These are phyloP conservation scores for Fusarium sacchari DNA, from an alignment of 2,329 filamentous ascomycete genomes.

Conservation along the genomic window DNA sequence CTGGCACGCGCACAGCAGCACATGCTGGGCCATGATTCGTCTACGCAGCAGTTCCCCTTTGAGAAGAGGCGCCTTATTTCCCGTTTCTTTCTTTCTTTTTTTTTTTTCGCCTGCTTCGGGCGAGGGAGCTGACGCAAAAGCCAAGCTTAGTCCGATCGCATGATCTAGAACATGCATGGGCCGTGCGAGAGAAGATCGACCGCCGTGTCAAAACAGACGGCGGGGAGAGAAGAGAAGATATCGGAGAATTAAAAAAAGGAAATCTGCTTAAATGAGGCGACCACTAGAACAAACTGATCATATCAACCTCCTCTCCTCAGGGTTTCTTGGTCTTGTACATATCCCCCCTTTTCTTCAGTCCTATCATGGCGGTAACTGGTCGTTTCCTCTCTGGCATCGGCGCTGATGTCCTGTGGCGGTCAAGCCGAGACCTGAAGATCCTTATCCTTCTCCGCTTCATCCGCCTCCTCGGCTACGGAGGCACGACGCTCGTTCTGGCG, in stretches of 20 bases:
- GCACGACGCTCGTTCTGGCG: constrained; percentile 34
- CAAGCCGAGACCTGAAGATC: constrained; percentile 34
- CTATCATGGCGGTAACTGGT: background rate
- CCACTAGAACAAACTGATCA: background rate
- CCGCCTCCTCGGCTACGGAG: constrained; percentile 35
- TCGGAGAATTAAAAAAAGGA: background rate
- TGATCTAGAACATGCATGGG: constrained; percentile 2
- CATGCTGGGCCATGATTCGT: constrained; percentile 8
- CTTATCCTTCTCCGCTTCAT: constrained; percentile 34
- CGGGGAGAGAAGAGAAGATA: background rate
- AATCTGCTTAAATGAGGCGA: background rate
- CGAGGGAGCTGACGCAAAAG: background rate
- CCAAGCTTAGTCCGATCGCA: background rate
- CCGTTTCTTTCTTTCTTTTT: background rate
- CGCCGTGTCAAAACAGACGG: background rate
- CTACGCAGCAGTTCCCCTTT: background rate
- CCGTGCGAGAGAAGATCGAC: constrained; percentile 2
- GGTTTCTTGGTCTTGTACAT: background rate
- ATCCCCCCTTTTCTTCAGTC: background rate
- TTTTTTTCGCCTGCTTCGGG: background rate
- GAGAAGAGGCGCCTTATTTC: constrained; percentile 4
- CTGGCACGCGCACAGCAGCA: background rate
- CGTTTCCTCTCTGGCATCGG: constrained; percentile 32
- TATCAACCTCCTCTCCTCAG: too few species aligned
- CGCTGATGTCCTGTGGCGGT: constrained; percentile 31